Evolutionary conservation across 495 filamentous ascomycete genomes (phyloP), one percentile per base, ranked within the genome.

Genomic region (Alectoria sarmentosa): DNA sequence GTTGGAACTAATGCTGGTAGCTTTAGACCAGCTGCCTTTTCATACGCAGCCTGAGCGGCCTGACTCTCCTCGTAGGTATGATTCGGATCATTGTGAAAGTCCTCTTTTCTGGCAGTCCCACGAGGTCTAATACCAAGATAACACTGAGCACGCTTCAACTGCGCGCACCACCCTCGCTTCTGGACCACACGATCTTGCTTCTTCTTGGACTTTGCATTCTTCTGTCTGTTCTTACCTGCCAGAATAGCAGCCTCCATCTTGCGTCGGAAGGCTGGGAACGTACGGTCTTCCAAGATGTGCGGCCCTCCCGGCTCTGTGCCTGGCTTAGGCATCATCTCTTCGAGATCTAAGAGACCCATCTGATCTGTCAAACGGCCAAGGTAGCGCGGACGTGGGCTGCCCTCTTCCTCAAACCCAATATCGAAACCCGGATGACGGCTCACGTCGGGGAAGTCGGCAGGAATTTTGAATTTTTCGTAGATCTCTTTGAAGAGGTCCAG

Each of bases 41-140:
- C 65, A 39, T 67, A 70, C 30, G 70, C 69, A 56, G 63, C 65
- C 28, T 69, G 49, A 26, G 62, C 65, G 7, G 48, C 63, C 68
- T 67, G 64, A 38, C 59, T 60, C 37, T 73, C 69, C 46, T 69
- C 73, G 64, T 66, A 74, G 26, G 67, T 70, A 6, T 66, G 63
- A 32, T 65, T 65, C 13, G 69, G 66, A 39, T 72, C 58, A 19
- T 42, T 46, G 7, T 62, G 46, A n/a, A 67, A 69, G 23, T 67
- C 56, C 9, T 68, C 54, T n/a, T 49, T 65, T 23, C 56, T 58
- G 13, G 61, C 67, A 28, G 67, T 63, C 19, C 34, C 65, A 38
- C 17, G 39, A 32, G 77, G 69, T 54, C 83, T 80, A 38, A 91
- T 75, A 5, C 88, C 88, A 5, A 92, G 78, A 71, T 90, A 90